Base-by-base conservation (phyloP, 768 basidiomycete species). In the Lactarius evosmus region DNA sequence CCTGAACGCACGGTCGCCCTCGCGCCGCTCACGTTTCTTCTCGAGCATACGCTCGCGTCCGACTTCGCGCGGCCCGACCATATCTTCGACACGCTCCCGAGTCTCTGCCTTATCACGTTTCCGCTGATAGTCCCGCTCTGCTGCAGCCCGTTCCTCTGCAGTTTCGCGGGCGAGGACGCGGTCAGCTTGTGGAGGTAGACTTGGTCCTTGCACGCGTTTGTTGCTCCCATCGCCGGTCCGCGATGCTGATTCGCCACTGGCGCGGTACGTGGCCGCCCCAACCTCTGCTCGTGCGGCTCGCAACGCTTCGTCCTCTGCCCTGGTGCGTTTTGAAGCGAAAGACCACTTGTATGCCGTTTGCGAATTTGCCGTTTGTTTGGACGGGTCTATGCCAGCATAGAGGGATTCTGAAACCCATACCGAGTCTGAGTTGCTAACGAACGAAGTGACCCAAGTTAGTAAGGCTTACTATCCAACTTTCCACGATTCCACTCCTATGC, bases 311-410 rank as follows among this genome's bases (percentile, higher is more conserved):
- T 73, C 74, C 38, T 93, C 89, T 0, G 79, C 80, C n/a, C 79
- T 78, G 22, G 83, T 83, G 3, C 77, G 71, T 61, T 90, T 89
- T 22, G 85, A 82, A 3, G 88, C 86, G 71, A 95, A 95, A 0
- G 85, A 84, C 93, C 93, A 95, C 76, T 91, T 93, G 75, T 93
- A 94, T 0, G 82, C 85, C 5, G 94, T 95, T 62, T 89, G 86
- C 52, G 83, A 78, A 36, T 84, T 86, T 3, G 90, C 85, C 7
- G 83, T 71, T 36, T 83, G 77, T 3, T 78, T 75, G 2, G 82
- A 78, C 12, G 83, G 77, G 66, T 82, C 84, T 64, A 89, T 78
- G 19, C 86, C 86, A 22, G 81, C 76, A 69, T 93, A 88, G 5
- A 88, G 70, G 1, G 78, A 77, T 62, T 78, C 88, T 85, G 66